Conservation (phyloP, 768 basidiomycete species). For the Pleurotus ostreatus region DNA sequence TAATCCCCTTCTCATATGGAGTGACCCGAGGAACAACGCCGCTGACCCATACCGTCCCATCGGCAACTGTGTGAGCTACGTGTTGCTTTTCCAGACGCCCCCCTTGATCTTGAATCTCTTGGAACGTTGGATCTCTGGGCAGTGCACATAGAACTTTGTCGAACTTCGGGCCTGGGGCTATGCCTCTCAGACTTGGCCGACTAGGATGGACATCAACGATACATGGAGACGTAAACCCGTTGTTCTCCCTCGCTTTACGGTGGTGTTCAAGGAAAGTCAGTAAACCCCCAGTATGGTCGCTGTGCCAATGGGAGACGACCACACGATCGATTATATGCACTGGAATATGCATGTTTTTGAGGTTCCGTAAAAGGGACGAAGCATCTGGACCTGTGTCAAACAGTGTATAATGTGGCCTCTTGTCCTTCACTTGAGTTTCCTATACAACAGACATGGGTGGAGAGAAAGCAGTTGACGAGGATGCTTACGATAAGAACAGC, state of each 20-base stretch:
- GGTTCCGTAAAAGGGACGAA: slow-evolving; percentile 69
- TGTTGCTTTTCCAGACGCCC: slow-evolving; percentile 52
- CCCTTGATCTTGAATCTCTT: slow-evolving; percentile 51
- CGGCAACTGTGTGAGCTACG: slow-evolving; percentile 65
- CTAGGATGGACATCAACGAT: slow-evolving; percentile 75
- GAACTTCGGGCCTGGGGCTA: slow-evolving; percentile 58
- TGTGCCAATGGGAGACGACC: slow-evolving; percentile 78
- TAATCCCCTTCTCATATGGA: slow-evolving; percentile 62
- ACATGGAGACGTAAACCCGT: slow-evolving; percentile 25
- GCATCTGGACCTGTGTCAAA: slow-evolving; percentile 87
- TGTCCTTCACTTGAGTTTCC: slow-evolving; percentile 55
- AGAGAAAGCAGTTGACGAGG: background rate
- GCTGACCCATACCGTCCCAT: slow-evolving; percentile 67
- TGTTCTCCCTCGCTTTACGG: slow-evolving; percentile 8
- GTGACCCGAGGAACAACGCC: slow-evolving; percentile 76
- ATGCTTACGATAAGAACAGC: slow-evolving; percentile 67
- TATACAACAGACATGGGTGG: slow-evolving; percentile 17
- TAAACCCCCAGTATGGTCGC: slow-evolving; percentile 72
- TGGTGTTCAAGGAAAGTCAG: slow-evolving; percentile 57
- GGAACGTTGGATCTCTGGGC: slow-evolving; percentile 69
- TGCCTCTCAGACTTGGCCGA: slow-evolving; percentile 70
- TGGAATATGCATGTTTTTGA: slow-evolving; percentile 53
- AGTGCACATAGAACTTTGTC: slow-evolving; percentile 57
- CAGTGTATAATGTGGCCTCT: slow-evolving; percentile 47
- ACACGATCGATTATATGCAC: slow-evolving; percentile 55